A percentile compares a stretch with the other conserved stretches of the same genome.
Evolutionary conservation across 2,329 filamentous ascomycete genomes (phyloP).

Genomic region (Coniochaeta ligniaria): DNA sequence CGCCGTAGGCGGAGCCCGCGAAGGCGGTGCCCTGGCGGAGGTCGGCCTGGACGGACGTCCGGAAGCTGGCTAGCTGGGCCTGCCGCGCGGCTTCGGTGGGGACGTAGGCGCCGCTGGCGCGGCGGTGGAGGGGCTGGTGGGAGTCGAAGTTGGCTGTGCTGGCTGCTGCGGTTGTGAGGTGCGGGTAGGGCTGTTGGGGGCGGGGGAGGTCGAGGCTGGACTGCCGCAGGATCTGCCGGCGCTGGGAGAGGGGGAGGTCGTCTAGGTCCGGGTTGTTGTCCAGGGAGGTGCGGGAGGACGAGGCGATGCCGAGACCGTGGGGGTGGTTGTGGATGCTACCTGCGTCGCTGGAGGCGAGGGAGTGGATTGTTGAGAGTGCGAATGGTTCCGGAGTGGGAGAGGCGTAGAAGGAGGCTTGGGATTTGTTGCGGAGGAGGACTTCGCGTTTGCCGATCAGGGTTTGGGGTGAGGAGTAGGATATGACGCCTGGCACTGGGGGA

Average conservation of each 20-base stretch:
- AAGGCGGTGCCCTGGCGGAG: constrained; percentile 28
- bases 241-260: constrained; percentile 64
- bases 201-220: constrained; percentile 29
- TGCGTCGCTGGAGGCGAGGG: constrained; percentile 2
- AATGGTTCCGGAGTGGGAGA: constrained; percentile 9
- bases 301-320: neutral
- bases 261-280: constrained; percentile 38
- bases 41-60: constrained; percentile 57
- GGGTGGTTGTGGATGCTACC: constrained; percentile 5
- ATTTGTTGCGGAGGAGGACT: constrained; percentile 44
- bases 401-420: constrained; percentile 25
- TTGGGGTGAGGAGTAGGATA: constrained; percentile 44
- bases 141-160: constrained; percentile 6
- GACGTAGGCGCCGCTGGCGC: constrained; percentile 31
- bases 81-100: constrained; percentile 42
- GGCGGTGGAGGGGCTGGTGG: constrained; percentile 18
- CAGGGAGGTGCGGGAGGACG: neutral
- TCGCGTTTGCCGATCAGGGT: constrained; percentile 51
- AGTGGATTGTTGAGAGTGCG: constrained; percentile 9
- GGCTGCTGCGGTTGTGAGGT: constrained; percentile 5
- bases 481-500: constrained; percentile 32
- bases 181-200: constrained; percentile 3
- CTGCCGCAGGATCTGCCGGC: constrained; percentile 53
- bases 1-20: neutral
- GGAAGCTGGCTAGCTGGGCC: constrained; percentile 58